Evolutionary conservation across 495 filamentous ascomycete genomes (phyloP), one percentile per base, ranked within the genome.

Genomic region (Talaromyces wortmannii): DNA sequence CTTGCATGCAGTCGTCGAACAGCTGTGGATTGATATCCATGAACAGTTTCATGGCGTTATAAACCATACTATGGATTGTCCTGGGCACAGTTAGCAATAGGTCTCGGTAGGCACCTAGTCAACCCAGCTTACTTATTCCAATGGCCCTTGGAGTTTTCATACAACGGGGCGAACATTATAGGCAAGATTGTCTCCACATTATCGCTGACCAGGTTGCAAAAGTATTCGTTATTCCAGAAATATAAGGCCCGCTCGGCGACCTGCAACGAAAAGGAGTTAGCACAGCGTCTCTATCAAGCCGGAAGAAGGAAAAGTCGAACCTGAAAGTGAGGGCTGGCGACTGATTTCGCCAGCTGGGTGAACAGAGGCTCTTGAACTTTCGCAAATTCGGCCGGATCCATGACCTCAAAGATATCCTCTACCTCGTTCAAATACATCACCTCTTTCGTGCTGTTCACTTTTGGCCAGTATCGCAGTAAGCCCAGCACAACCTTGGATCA

Each of bases 171-270:
- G 67, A 99, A 99, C 94, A 99, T 99, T 59, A 99, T 97, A 6
- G 94, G 94, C 32, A 99, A 77, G 63, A 99, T 99, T 45, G 95
- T 89, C 61, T 97, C 92, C 31, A 97, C 94, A 65, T 99, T 97
- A 69, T 99, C 94, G 78, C 92, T 97, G 52, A 99, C 94, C 53
- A 99, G 77, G 65, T 99, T 99, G 78, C 94, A 99, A 76, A 99
- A 99, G 63, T 99, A 99, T 67, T 99, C 94, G 66, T 99, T 99
- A 72, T 99, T 99, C 94, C 94, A 99, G 78, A 97, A 99, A 74
- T 99, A 99, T 23, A 99, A 83, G 2, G 95, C 94, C 60, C 94
- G 83, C 67, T 99, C 94, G 32, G 94, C 94, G 45, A 98, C 94
- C 85, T 87, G 58, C 13, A 58, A 40, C n/a, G 31, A 50, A 7